phyloP scores from a whole-genome alignment of 2,329 filamentous ascomycete species.

The Penicillium verrucosum region DNA sequence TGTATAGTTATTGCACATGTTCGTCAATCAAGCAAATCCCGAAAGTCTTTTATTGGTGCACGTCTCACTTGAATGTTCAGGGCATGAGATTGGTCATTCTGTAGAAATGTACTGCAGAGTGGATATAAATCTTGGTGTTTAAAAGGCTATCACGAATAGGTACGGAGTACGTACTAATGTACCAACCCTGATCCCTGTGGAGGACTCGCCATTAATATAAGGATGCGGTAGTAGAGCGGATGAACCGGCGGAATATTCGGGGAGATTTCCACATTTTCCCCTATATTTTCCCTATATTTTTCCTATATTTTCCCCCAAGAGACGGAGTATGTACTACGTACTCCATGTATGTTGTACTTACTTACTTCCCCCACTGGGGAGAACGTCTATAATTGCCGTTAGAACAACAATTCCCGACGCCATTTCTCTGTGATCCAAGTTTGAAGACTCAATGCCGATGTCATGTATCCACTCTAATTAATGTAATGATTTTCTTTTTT shows the following conservation, averaged over 20 bases:
- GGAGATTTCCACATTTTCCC: background rate
- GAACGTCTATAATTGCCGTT: constrained; percentile 1
- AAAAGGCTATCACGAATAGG: background rate
- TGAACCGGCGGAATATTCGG: constrained; percentile 7
- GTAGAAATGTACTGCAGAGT: constrained; percentile 7
- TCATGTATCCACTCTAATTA: background rate
- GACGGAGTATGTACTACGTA: no score
- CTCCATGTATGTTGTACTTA: no score
- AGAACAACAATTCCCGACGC: background rate
- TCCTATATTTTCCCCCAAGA: background rate
- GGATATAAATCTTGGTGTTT: background rate
- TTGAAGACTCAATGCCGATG: background rate
- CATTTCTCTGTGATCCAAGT: background rate
- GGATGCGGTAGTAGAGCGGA: constrained; percentile 10
- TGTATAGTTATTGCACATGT: background rate
- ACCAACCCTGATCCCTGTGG: constrained; percentile 1
- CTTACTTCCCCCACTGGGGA: background rate
- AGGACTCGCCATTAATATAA: constrained; percentile 14
- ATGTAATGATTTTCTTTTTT: no score
- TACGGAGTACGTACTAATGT: background rate
- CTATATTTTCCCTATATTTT: background rate
- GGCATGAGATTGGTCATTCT: constrained; percentile 15
- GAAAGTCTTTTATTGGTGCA: constrained; percentile 5
- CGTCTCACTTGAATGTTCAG: background rate
- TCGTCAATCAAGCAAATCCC: constrained; percentile 3